phyloP scores from a whole-genome alignment of 106 monocot species.

The Phalaenopsis aphrodite region DNA sequence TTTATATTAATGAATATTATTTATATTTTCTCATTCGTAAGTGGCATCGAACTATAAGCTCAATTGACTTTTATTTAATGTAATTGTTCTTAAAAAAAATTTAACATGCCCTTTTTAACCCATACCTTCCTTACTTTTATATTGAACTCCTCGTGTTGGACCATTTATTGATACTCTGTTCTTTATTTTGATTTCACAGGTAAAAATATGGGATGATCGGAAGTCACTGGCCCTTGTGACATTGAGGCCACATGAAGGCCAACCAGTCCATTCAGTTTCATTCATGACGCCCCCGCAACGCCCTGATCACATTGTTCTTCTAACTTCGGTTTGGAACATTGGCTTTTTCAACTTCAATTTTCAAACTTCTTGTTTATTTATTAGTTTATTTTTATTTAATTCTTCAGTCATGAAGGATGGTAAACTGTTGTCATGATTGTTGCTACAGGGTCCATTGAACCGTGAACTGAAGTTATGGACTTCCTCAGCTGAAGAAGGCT shows the following conservation, averaged over 20 bases:
- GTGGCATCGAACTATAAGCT: not conserved
- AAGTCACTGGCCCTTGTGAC: conserved; percentile 45
- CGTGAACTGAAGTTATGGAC: conserved; percentile 91
- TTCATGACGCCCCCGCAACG: conserved; percentile 76
- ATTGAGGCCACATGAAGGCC: conserved; percentile 84
- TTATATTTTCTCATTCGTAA: not conserved
- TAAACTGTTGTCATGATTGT: not conserved
- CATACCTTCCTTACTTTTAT: not conserved
- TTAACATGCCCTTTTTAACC: not conserved
- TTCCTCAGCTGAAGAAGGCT: conserved; percentile 72
- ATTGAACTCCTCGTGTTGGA: not conserved
- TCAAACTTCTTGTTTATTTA: not conserved
- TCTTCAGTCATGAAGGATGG: not conserved
- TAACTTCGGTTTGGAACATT: conserved; percentile 66
- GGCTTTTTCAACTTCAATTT: not conserved
- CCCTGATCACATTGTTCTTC: conserved; percentile 87
- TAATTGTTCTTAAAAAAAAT: not conserved
- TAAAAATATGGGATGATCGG: conserved; percentile 97
- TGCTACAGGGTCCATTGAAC: conserved; percentile 74
- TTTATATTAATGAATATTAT: not conserved
- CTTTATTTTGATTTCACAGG: conserved; percentile 35
- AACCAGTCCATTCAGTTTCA: conserved; percentile 76
- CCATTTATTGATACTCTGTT: not conserved
- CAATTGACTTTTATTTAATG: not conserved
- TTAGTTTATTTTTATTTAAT: not conserved